These are phyloP conservation scores for Camellia lanceoleosa DNA, from an alignment of 148 eudicot species.

Conservation along the genomic window DNA sequence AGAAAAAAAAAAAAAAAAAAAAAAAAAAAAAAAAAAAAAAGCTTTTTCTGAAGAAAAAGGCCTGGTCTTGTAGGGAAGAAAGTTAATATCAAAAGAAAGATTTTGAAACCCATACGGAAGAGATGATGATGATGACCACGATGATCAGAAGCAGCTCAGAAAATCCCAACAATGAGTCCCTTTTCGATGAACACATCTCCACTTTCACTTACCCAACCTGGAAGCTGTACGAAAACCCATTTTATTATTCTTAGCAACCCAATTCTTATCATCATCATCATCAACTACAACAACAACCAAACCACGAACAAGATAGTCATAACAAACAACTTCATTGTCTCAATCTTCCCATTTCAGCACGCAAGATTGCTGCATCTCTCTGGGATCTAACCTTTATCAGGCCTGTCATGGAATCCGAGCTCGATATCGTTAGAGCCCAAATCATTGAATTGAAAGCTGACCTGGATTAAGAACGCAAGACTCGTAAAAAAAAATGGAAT, in stretches of 20 bases:
- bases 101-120: constrained; percentile 19
- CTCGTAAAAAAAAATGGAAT: constrained; percentile 52
- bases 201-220: constrained; percentile 50
- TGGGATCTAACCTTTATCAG: constrained; percentile 49
- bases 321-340: constrained; percentile 31
- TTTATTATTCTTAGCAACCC: constrained; percentile 34
- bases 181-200: constrained; percentile 24
- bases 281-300: background rate
- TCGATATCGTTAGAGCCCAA: constrained; percentile 42
- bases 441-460: constrained; percentile 45
- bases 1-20: background rate
- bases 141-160: constrained; percentile 32
- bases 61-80: background rate
- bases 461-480: constrained; percentile 52
- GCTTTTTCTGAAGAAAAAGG: constrained; percentile 8
- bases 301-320: background rate
- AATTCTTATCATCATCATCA: constrained; percentile 19
- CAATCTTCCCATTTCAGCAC: constrained; percentile 34
- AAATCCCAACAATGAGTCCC: constrained; percentile 18
- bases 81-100: constrained; percentile 6
- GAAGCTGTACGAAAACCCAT: constrained; percentile 75
- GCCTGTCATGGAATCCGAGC: constrained; percentile 43
- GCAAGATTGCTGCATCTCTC: constrained; percentile 40
- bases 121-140: constrained; percentile 33
- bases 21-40: constrained; percentile 18